These are phyloP conservation scores for Nothophytophthora sp. DNA, from an alignment of 352 stramenopile genomes.

Conservation along the genomic window DNA sequence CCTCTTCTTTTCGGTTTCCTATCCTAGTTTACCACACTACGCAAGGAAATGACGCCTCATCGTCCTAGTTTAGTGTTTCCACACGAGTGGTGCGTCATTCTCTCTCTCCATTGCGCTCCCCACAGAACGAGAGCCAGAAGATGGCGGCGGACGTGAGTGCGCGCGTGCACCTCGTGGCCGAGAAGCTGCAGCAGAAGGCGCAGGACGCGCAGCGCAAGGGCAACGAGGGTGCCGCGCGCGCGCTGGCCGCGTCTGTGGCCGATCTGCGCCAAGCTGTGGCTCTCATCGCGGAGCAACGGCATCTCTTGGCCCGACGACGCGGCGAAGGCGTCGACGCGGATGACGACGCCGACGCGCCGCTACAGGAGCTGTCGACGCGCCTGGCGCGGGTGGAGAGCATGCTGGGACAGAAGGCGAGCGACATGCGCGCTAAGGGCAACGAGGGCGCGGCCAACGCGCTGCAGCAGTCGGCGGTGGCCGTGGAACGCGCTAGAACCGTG, in stretches of 20 bases:
- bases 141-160: conserved; percentile 61
- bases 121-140: too few relatives aligned
- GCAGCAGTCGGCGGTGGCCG: conserved; percentile 46
- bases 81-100: neutral
- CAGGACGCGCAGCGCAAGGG: conserved; percentile 65
- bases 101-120: too few relatives aligned
- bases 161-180: conserved; percentile 70
- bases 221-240: conserved; percentile 46
- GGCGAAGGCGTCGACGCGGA: conserved; percentile 25
- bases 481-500: conserved; percentile 32
- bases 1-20: too few relatives aligned
- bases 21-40: too few relatives aligned
- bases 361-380: conserved; percentile 36
- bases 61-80: too few relatives aligned
- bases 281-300: conserved; percentile 59
- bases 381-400: conserved; percentile 53
- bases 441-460: conserved; percentile 51
- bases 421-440: conserved; percentile 75
- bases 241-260: conserved; percentile 45
- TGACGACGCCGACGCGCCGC: conserved; percentile 19
- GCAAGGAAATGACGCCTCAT: too few relatives aligned
- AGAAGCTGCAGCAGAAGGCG: conserved; percentile 74
- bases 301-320: conserved; percentile 32
- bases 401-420: conserved; percentile 71
- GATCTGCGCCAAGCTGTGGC: conserved; percentile 57